Base-by-base conservation (phyloP, 2,329 filamentous ascomycete genomes). In the Diaporthe ampelina region DNA sequence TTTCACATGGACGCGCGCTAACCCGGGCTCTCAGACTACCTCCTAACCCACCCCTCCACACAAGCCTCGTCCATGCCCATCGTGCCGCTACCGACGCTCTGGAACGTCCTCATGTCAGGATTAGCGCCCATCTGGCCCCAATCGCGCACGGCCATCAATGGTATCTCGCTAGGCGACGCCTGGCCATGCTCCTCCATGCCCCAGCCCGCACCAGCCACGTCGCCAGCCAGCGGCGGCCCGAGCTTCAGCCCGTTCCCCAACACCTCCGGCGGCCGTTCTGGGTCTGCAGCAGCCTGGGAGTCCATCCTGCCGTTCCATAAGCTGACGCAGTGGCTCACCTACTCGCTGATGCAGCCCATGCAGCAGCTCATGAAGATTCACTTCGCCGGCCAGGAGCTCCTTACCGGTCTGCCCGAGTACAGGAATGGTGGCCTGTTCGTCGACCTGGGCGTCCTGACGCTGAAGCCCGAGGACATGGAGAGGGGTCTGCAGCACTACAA, bases 161-260 rank as follows among this genome's bases (percentile, higher is more conserved):
- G 95, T 2, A 89, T 94, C 37, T 91, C 95, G 0, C 91, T 99
- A 21, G 97, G 97, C 72, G 97, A 99, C 81, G 96, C 97, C 32
- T 99, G 97, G 97, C 94, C 93, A 0, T 98, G 95, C 84, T 91
- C 90, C 15, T 91, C 92, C 43, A 94, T 98, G 91, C 95, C 95
- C 0, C 86, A 88, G 59, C 82, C 83, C 6, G 70, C 79, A 0
- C 77, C 81, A 11, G 90, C 92, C 3, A 79, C 78, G 5, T 80
- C 79, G 19, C 85, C 86, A 1, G 9, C 69, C 37, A 54, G 57
- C 35, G 77, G 79, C n/a, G 90, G 87, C 26, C 91, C 93, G 13
- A 84, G 82, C 6, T 85, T 87, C 75, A 86, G 85, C 9, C 84
- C 85, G 4, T 87, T 82, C 88, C 92, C 77, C 45, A 82, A 82